Conservation (phyloP, 345 rosid species). For the Stellera chamaejasme region DNA sequence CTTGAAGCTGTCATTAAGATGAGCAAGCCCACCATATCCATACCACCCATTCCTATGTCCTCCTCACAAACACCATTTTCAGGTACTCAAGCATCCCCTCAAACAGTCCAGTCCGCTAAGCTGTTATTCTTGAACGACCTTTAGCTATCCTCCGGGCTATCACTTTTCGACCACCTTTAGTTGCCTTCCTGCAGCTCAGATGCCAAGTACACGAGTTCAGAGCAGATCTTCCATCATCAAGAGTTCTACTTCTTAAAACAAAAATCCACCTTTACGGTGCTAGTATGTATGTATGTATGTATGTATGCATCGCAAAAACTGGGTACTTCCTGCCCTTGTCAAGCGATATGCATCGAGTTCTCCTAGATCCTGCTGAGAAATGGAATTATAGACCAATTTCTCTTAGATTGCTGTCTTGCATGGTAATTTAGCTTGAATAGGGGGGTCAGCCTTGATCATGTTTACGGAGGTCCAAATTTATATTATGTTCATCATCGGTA, state of each 20-base stretch:
- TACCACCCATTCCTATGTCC: neutral
- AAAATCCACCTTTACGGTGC: neutral
- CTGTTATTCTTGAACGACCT: slow-evolving; percentile 85
- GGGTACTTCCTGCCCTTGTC: too few species aligned
- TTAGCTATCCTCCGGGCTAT: slow-evolving; percentile 96
- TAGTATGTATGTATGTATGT: too few species aligned
- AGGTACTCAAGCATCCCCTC: slow-evolving; percentile 3
- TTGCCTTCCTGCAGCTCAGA: slow-evolving; percentile 67
- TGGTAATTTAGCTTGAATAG: too few species aligned
- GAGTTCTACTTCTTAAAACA: neutral
- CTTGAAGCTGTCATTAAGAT: neutral
- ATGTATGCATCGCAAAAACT: too few species aligned
- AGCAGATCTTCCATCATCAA: neutral
- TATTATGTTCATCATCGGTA: too few species aligned
- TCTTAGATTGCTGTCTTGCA: too few species aligned
- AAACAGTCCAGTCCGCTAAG: slow-evolving; percentile 26
- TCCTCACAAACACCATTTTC: slow-evolving; percentile 1
- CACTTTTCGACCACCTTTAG: slow-evolving; percentile 93
- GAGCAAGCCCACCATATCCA: neutral
- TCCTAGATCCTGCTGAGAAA: too few species aligned
- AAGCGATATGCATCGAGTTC: too few species aligned
- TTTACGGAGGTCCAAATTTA: too few species aligned
- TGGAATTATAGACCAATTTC: too few species aligned
- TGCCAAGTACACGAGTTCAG: slow-evolving; percentile 10
- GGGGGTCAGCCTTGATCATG: too few species aligned